Evolutionary conservation across 257 asterid genomes (phyloP).

Genomic region (Cruciata laevipes): DNA sequence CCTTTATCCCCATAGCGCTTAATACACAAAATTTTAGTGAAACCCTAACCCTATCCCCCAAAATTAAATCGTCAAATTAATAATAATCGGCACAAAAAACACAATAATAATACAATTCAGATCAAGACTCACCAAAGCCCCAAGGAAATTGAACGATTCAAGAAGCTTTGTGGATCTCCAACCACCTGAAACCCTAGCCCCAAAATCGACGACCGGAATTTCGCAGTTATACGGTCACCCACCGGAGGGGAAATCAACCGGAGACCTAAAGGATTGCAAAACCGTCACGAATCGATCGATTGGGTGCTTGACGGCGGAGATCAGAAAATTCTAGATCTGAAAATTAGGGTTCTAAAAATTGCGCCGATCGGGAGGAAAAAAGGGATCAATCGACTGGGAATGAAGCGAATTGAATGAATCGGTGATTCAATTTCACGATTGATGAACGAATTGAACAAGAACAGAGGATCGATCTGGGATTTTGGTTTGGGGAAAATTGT

Average conservation of each 20-base stretch:
- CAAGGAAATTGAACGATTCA: conserved; percentile 33
- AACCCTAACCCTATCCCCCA: conserved; percentile 48
- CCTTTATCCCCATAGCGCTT: conserved; percentile 13
- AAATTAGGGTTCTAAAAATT: conserved; percentile 35
- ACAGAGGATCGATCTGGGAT: conserved; percentile 17
- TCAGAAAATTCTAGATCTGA: conserved; percentile 28
- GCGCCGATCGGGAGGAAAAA: conserved; percentile 1
- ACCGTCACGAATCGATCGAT: conserved; percentile 6
- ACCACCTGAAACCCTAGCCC: conserved; percentile 45
- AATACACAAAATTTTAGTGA: not conserved
- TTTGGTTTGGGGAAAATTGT: conserved; percentile 23
- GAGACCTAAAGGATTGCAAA: not conserved
- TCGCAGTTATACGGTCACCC: conserved; percentile 13
- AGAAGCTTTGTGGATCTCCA: conserved; percentile 14
- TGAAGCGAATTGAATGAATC: conserved; percentile 25
- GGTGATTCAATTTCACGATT: conserved; percentile 23
- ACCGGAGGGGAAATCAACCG: conserved; percentile 21
- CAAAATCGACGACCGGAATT: conserved; percentile 19
- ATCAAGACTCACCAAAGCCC: conserved; percentile 36
- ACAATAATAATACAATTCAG: conserved; percentile 24
- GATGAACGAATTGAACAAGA: conserved; percentile 11
- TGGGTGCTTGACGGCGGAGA: conserved; percentile 27
- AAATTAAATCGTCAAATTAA: not conserved
- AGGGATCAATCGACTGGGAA: conserved; percentile 31
- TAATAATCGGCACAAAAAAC: not conserved